Percentiles rank a stretch among this genome's conserved stretches.
Evolutionary conservation across 2,329 filamentous ascomycete genomes (phyloP).

Genomic region (Colletotrichum plurivorum): DNA sequence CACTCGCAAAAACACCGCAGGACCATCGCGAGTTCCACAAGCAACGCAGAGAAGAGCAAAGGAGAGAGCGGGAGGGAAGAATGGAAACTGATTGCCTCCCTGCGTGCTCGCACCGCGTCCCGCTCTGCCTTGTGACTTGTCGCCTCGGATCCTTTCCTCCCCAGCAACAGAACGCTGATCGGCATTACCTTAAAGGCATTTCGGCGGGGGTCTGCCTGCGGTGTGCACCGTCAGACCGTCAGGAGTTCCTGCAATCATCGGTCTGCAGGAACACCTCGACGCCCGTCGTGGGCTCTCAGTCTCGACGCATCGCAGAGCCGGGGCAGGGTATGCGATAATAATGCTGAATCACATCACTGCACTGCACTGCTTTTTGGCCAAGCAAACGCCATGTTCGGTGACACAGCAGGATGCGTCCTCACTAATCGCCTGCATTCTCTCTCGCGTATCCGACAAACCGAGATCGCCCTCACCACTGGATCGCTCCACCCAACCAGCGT

Average conservation of each 20-base stretch:
- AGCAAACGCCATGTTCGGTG: constrained; percentile 3
- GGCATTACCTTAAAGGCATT: constrained; percentile 27
- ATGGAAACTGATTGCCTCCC: constrained; percentile 9
- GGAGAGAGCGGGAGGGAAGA: constrained; percentile 5
- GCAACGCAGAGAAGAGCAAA: constrained; percentile 1
- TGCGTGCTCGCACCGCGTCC: neutral
- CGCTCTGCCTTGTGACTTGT: constrained; percentile 13
- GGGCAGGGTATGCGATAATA: neutral
- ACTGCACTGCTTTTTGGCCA: constrained; percentile 18
- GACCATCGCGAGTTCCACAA: neutral
- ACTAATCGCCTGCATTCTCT: constrained; percentile 6
- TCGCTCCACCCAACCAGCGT: constrained; percentile 18
- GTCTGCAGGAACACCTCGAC: constrained; percentile 26
- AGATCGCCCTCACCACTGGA: constrained; percentile 11
- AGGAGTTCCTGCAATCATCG: constrained; percentile 30
- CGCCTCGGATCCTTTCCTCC: constrained; percentile 8
- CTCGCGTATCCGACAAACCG: constrained; percentile 16
- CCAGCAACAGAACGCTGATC: constrained; percentile 21
- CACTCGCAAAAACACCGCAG: neutral
- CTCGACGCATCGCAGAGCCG: neutral
- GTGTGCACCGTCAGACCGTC: constrained; percentile 13
- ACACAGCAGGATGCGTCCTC: constrained; percentile 11
- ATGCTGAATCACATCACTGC: neutral
- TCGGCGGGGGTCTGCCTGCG: constrained; percentile 31
- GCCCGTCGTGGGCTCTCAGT: neutral